Base-by-base conservation (phyloP, 805 yeast genomes). In the Cyberlindnera lachancei region DNA sequence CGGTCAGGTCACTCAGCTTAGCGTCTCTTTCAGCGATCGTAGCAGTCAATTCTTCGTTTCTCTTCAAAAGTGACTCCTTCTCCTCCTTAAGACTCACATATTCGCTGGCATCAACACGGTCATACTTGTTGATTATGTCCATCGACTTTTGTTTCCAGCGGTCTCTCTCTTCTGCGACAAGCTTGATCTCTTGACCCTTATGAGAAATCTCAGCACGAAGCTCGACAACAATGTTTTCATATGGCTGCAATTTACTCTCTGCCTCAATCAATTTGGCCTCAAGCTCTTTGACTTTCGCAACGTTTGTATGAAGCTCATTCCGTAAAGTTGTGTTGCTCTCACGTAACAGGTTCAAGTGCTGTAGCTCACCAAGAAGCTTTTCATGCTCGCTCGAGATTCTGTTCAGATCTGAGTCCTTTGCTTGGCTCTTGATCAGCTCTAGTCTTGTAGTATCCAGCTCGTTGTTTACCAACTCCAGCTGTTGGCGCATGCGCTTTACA, bases 301-400 rank as follows among this genome's bases (percentile, higher is more conserved):
- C 36, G 25, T 55, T 54, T 4, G 47, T 38, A 16, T 53, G 51
- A 34, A 64, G 57, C 33, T 78, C 84, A 34, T 62, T 61, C 31
- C 88, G 66, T 41, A 81, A 61, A 2, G 83, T 70, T 7, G 65
- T 58, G 45, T 81, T 81, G 44, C 85, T 78, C 52, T 81, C 90
- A 32, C 82, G 64, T 34, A 81, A 54, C 17, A 79, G 59, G 43
- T 72, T 75, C 52, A 81, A 53, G 41, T 79, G 80, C 35, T 75
- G 69, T 31, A 79, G 58, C 45, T 76, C 79, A 30, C 66, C 64
- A 35, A 67, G 37, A 15, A 79, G 48, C 26, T 64, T 61, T 6
- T 61, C 54, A 34, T 75, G 76, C 31, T 65, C 66, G 17, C 53
- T 39, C 1, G 52, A 35, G 12, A 54, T 29, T 7, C 36, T 36